Percentiles rank a stretch among this genome's conserved stretches.
Evolutionary conservation across 2,329 filamentous ascomycete species (phyloP).

Genomic region (Incumbomyces lentus): DNA sequence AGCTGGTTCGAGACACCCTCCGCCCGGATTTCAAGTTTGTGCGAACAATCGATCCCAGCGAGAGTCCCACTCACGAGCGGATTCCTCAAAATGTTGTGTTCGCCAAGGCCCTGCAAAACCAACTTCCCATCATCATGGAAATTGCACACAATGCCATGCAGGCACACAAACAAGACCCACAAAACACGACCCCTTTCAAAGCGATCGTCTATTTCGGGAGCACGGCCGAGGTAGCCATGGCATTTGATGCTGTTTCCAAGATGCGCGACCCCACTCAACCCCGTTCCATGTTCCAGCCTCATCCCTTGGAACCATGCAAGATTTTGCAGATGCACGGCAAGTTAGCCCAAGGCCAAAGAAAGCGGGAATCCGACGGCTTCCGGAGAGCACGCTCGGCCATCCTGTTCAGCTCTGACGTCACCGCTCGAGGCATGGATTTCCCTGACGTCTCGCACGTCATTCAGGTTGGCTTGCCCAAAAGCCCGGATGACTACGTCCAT

Average conservation of each 20-base stretch:
- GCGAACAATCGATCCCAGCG: slow-evolving; percentile 73
- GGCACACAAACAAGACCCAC: slow-evolving; percentile 28
- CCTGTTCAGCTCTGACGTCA: slow-evolving; percentile 40
- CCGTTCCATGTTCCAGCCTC: slow-evolving; percentile 49
- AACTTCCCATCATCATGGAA: slow-evolving; percentile 67
- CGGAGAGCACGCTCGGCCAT: slow-evolving; percentile 42
- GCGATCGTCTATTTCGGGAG: slow-evolving; percentile 89
- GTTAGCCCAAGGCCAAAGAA: slow-evolving; percentile 60
- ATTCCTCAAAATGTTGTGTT: slow-evolving; percentile 71
- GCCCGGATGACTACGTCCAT: slow-evolving; percentile 38
- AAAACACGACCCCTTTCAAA: slow-evolving; percentile 62
- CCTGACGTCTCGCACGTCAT: slow-evolving; percentile 40
- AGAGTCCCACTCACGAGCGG: slow-evolving; percentile 69
- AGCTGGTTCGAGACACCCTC: slow-evolving; percentile 66
- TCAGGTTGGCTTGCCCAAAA: slow-evolving; percentile 41
- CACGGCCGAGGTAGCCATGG: slow-evolving; percentile 62
- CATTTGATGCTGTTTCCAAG: slow-evolving; percentile 47
- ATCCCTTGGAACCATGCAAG: slow-evolving; percentile 55
- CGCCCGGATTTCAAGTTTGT: slow-evolving; percentile 79
- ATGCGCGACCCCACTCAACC: slow-evolving; percentile 34
- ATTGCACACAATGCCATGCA: slow-evolving; percentile 49
- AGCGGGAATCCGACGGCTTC: slow-evolving; percentile 62
- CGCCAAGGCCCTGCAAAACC: slow-evolving; percentile 61
- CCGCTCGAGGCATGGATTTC: slow-evolving; percentile 43
- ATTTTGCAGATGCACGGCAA: slow-evolving; percentile 62